Conservation (phyloP, 306 rosid genomes). For the Quercus glauca region DNA sequence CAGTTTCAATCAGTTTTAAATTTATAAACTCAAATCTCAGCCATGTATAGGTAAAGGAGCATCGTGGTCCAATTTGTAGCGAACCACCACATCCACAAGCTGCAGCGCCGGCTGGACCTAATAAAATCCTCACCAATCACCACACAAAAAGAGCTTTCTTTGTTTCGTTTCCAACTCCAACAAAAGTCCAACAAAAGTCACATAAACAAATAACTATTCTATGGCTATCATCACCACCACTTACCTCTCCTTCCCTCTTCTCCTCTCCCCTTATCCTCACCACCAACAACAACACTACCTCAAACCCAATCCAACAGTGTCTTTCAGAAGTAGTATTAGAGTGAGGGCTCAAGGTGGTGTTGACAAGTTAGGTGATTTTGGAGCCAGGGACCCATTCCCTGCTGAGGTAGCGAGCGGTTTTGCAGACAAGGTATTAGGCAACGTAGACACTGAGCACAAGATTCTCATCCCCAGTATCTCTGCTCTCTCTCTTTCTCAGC, state of each 20-base stretch:
- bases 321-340: not conserved
- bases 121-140: not conserved
- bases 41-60: too few species aligned
- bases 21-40: too few species aligned
- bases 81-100: too few species aligned
- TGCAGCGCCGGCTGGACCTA: too few species aligned
- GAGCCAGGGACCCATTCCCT: conserved; percentile 89
- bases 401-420: conserved; percentile 76
- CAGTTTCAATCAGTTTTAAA: too few species aligned
- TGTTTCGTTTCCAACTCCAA: not conserved
- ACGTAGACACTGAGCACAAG: conserved; percentile 57
- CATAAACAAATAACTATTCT: not conserved
- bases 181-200: not conserved
- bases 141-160: not conserved
- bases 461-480: conserved; percentile 79
- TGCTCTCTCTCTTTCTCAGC: conserved; percentile 67
- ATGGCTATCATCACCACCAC: conserved; percentile 17
- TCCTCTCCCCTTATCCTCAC: not conserved
- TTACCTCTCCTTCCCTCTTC: conserved; percentile 21
- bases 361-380: conserved; percentile 68
- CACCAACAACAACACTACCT: not conserved
- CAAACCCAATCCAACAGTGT: not conserved
- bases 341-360: conserved; percentile 21
- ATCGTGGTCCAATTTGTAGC: too few species aligned
- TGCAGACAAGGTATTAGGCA: conserved; percentile 76